These are phyloP conservation scores for Xylaria sp. DNA, from an alignment of 2,329 filamentous ascomycete genomes.

Conservation along the genomic window DNA sequence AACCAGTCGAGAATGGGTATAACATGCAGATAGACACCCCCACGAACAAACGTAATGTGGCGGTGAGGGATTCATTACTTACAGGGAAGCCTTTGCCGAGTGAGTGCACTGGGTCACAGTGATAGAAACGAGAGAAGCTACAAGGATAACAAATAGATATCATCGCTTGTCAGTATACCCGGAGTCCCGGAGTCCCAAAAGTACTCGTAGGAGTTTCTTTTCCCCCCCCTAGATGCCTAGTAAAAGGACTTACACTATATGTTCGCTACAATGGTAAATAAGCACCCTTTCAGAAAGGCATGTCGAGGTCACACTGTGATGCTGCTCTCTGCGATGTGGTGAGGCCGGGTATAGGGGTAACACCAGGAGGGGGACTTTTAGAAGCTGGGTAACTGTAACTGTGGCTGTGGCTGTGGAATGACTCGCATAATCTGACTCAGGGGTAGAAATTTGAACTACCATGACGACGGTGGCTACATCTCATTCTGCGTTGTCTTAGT, in stretches of 20 bases:
- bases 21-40: background rate
- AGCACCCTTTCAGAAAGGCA: background rate
- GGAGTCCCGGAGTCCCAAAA: background rate
- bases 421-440: conserved; percentile 1
- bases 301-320: background rate
- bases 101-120: background rate
- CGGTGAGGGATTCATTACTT: background rate
- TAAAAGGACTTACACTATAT: background rate
- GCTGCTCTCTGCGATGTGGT: background rate
- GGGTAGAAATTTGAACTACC: background rate
- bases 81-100: background rate
- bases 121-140: background rate
- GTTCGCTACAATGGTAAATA: background rate
- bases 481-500: background rate
- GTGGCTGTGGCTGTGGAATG: background rate
- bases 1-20: background rate
- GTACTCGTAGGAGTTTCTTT: background rate
- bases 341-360: background rate
- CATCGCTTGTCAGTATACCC: background rate
- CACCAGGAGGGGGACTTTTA: background rate
- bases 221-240: background rate
- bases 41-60: background rate
- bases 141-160: background rate
- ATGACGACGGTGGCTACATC: background rate
- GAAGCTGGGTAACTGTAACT: background rate